These are phyloP conservation scores for Podaxis carcinomalis DNA, from an alignment of 768 basidiomycete species.

Conservation along the genomic window DNA sequence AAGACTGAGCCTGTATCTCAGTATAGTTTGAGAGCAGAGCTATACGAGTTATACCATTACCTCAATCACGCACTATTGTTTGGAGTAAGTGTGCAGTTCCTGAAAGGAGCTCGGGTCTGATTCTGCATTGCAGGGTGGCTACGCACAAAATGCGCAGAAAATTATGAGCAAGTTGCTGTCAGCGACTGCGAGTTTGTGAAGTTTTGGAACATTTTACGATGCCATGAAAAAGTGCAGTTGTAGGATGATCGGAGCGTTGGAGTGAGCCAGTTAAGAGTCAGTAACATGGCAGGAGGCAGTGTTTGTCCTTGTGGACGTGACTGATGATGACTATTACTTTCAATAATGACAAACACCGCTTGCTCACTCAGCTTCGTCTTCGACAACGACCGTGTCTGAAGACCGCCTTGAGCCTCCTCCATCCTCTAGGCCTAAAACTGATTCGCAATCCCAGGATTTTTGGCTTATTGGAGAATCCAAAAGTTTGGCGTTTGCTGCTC, in stretches of 20 bases:
- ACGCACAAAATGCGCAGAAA: conserved; percentile 47
- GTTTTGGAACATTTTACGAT: not conserved
- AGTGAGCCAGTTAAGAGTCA: not conserved
- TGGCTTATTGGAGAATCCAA: not conserved
- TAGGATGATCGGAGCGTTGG: not conserved
- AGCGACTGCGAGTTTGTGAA: conserved; percentile 7
- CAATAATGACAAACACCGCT: conserved; percentile 29
- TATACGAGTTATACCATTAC: conserved; percentile 83
- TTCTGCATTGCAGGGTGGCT: conserved; percentile 36
- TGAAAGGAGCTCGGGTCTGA: not conserved
- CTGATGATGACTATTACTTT: not conserved
- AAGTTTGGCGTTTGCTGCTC: not conserved
- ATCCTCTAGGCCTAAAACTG: not conserved
- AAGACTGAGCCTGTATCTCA: conserved; percentile 63
- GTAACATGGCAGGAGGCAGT: not conserved
- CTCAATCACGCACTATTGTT: conserved; percentile 79
- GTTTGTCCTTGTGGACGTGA: conserved; percentile 7
- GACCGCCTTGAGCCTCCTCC: not conserved
- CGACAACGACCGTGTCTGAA: not conserved
- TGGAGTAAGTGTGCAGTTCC: conserved; percentile 47
- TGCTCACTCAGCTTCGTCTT: conserved; percentile 20
- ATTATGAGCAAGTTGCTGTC: conserved; percentile 32
- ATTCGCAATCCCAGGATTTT: not conserved
- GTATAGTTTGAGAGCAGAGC: conserved; percentile 56
- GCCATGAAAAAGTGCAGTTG: not conserved